Base-by-base conservation (phyloP, 2,329 filamentous ascomycete genomes). In the Cordyceps fumosorosea region DNA sequence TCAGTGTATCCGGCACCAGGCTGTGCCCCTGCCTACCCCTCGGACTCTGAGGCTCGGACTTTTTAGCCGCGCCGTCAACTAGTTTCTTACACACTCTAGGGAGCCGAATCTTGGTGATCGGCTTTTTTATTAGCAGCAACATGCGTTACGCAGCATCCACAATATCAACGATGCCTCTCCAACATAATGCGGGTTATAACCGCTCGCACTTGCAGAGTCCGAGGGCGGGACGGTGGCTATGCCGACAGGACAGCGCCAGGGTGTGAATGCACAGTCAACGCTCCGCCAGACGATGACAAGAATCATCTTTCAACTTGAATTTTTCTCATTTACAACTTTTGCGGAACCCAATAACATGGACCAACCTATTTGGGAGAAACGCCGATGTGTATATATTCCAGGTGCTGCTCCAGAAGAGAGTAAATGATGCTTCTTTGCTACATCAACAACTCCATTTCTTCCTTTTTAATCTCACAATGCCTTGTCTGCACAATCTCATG, bases 11-110 rank as follows among this genome's bases (percentile, higher is more conserved):
- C 3, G 3, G 29, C 29, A 29, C 34, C 34, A 10, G 3, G 8
- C 22, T 32, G 20, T 5, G 16, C 22, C 3, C n/a, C 7, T 44
- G 22, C 48, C 52, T 45, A 45, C 37, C n/a, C 2, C 57, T 60
- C 48, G 57, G 57, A 60, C 57, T 60, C 37, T n/a, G 11, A 53
- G 26, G n/a, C 37, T 60, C 57, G 57, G 57, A 60, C 57, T 53
- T 37, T 37, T 37, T 37, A 12, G 11, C 20, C 22, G 37, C 40
- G 24, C 20, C 22, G 26, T n/a, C 20, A 24, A 42, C 34, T 24
- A 24, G 10, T 34, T 26, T 16, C 32, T 22, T 58, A n/a, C 22
- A 22, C 45, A n/a, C 34, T 7, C 12, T 16, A 5, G 10, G 8
- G 37, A 60, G 37, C 12, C 20, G 24, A 37, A 32, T 47, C 10